These are phyloP conservation scores for Paramecium tetraurelia DNA, from an alignment of 73 alveolate genomes.

Conservation along the genomic window DNA sequence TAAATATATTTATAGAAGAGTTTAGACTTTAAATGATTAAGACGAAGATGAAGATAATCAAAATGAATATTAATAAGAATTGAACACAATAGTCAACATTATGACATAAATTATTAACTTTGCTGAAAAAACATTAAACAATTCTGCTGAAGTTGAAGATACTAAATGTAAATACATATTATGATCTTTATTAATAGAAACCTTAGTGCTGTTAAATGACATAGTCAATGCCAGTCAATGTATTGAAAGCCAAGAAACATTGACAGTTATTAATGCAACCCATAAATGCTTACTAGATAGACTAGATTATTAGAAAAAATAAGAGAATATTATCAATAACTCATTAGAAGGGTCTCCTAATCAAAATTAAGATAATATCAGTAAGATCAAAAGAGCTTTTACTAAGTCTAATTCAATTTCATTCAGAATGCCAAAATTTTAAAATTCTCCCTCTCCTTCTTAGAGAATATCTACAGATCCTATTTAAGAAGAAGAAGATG, in stretches of 20 bases:
- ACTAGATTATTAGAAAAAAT: background rate
- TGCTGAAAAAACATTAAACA: constrained; percentile 17
- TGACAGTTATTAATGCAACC: background rate
- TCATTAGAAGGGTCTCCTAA: background rate
- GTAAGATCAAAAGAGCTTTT: background rate
- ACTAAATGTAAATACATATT: background rate
- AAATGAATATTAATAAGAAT: background rate
- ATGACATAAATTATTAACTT: constrained; percentile 8
- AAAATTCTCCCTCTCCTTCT: background rate
- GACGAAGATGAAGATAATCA: background rate
- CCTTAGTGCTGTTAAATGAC: constrained; percentile 5
- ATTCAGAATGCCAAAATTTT: background rate
- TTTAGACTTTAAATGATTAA: background rate
- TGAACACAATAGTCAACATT: background rate
- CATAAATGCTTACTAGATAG: constrained; percentile 17
- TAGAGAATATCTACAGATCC: constrained; percentile 5
- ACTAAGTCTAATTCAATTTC: constrained; percentile 40
- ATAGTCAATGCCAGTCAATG: background rate
- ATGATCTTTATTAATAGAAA: background rate
- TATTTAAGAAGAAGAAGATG: background rate
- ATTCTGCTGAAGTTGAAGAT: background rate
- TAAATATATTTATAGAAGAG: background rate
- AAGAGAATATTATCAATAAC: background rate
- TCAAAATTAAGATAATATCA: background rate
- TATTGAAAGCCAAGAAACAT: constrained; percentile 9